phyloP scores from a whole-genome alignment of 2,329 filamentous ascomycete species.

The Helicocarpus griseus region DNA sequence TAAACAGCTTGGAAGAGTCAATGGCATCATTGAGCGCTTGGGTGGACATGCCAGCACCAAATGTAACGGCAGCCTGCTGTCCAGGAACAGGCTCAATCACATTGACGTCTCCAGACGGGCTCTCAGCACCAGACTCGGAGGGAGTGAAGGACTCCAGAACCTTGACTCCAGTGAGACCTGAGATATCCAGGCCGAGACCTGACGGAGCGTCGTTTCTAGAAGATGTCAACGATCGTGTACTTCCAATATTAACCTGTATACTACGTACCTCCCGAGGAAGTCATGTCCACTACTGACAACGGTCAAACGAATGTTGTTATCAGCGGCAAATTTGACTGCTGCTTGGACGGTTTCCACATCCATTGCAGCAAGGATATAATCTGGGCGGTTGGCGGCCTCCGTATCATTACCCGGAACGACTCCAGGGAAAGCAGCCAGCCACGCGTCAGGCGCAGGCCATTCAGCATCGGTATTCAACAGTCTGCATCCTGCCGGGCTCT shows the following conservation, averaged over 20 bases:
- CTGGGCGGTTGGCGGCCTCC: background rate
- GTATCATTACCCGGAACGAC: background rate
- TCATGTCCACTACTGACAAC: constrained; percentile 4
- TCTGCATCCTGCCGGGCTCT: background rate
- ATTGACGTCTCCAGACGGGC: background rate
- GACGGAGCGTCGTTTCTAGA: constrained; percentile 4
- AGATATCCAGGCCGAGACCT: constrained; percentile 1
- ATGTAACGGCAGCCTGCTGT: constrained; percentile 3
- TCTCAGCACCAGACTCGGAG: constrained; percentile 2
- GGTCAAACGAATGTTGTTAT: constrained; percentile 3
- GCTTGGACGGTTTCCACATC: background rate
- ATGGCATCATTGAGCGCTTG: constrained; percentile 1
- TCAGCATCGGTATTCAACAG: background rate
- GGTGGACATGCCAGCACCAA: background rate
- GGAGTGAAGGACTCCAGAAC: constrained; percentile 3
- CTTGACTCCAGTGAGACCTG: background rate
- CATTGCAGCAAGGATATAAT: background rate
- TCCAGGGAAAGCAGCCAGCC: background rate
- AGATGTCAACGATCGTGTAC: background rate
- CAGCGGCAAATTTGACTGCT: constrained; percentile 4
- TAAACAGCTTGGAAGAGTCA: constrained; percentile 1
- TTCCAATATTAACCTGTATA: background rate
- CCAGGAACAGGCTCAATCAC: constrained; percentile 1
- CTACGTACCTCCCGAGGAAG: constrained; percentile 5
- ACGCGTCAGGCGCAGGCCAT: background rate